Evolutionary conservation across 1,284 basidiomycete genomes (phyloP).

Genomic region (Ceratobasidium sp.): DNA sequence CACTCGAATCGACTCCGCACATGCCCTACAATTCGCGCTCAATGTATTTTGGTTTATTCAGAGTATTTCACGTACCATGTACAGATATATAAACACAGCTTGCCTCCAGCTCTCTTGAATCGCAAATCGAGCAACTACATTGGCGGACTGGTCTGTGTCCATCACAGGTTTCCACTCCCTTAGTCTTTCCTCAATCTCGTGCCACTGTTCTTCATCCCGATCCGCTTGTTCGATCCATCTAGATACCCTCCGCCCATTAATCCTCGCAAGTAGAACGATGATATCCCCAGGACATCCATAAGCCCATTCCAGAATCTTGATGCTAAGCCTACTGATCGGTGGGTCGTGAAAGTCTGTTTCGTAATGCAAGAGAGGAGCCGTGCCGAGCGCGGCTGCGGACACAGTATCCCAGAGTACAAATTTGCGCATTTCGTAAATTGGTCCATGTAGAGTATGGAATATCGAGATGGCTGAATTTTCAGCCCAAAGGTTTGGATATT

Average conservation of each 20-base stretch:
- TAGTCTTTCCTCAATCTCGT: not conserved
- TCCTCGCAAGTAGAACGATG: not conserved
- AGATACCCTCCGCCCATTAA: not conserved
- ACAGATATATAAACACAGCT: constrained; percentile 12
- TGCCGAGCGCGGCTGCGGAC: constrained; percentile 10
- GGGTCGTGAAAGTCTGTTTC: not conserved
- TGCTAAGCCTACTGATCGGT: not conserved
- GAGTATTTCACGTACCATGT: constrained; percentile 4
- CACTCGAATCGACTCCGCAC: constrained; percentile 5
- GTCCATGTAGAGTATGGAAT: not conserved
- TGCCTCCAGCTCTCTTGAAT: constrained; percentile 37
- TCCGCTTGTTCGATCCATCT: not conserved
- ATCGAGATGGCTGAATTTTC: constrained; percentile 21
- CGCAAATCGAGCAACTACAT: constrained; percentile 2
- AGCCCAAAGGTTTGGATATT: constrained; percentile 22
- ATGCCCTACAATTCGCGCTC: not conserved
- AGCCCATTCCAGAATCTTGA: not conserved
- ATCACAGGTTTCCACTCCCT: not conserved
- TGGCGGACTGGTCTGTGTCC: not conserved
- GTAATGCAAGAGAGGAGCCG: constrained; percentile 15
- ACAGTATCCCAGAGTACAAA: constrained; percentile 25
- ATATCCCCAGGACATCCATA: constrained; percentile 18
- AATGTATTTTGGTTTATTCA: not conserved
- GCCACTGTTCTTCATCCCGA: constrained; percentile 3
- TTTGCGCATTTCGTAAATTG: not conserved